Base-by-base conservation (phyloP, 2,329 filamentous ascomycete genomes). In the Huntiella bhutanensis region DNA sequence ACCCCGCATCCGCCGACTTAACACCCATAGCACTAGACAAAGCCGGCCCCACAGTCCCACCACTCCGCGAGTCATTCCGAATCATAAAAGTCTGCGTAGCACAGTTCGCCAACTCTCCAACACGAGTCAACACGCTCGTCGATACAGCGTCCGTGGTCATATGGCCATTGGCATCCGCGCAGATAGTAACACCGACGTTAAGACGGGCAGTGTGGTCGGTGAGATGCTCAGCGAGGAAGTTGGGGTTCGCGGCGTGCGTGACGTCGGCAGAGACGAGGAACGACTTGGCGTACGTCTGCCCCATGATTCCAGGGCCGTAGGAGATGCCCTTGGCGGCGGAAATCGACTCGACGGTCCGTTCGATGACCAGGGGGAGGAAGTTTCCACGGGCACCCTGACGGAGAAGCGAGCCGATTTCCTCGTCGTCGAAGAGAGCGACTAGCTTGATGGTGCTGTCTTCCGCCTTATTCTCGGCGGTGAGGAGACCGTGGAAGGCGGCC, bases 21-120 rank as follows among this genome's bases (percentile, higher is more conserved):
- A 93, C 78, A 28, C 88, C 88, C 62, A 91, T 82, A 22, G 73
- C 74, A 22, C 79, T 76, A 53, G 78, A 85, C 33, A 94, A 69
- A 73, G 87, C 86, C 0, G 91, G 91, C 0, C 91, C 91, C n/a
- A 96, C 86, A 0, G 91, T 98, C 12, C 91, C 91, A 28, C 91
- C 91, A 56, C 77, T 84, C 46, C 88, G 70, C 7, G 73, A 80
- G 62, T 96, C 91, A 59, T 96, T 98, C 48, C 91, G 69, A 59
- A 96, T 96, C 69, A 93, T 86, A 70, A 96, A 96, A 4, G 82
- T 68, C 63, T 96, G 91, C 46, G 92, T 69, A 41, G 71, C 75
- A 48, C 75, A 75, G 43, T 68, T 83, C 51, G 69, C 72, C 49
- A 82, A 77, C 54, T 86, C 77, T 5, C 85, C 87, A 35, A 92